These are phyloP conservation scores for Exophiala mesophila DNA, from an alignment of 2,329 filamentous ascomycete genomes.

Conservation along the genomic window DNA sequence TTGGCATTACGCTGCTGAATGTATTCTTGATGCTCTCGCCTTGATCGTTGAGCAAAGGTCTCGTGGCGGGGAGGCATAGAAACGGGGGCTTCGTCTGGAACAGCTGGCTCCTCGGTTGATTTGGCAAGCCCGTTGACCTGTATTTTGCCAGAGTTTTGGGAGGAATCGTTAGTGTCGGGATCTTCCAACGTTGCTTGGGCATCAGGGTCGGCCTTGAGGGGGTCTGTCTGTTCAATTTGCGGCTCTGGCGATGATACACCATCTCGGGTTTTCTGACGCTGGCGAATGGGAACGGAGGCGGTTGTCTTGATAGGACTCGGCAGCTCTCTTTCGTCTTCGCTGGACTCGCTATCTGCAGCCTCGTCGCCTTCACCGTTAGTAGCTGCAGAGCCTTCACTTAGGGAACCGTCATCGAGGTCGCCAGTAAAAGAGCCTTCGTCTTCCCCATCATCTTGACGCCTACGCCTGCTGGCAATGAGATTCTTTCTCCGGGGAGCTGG, in stretches of 20 bases:
- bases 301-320: conserved; percentile 16
- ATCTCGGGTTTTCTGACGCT: not conserved
- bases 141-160: conserved; percentile 40
- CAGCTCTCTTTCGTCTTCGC: conserved; percentile 44
- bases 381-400: conserved; percentile 57
- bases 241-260: not conserved
- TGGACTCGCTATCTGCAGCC: conserved; percentile 55
- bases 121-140: conserved; percentile 46
- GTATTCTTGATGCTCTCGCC: conserved; percentile 86
- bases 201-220: conserved; percentile 37
- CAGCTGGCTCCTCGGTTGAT: conserved; percentile 4
- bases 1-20: conserved; percentile 81
- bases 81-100: conserved; percentile 16
- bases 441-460: conserved; percentile 46
- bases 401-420: conserved; percentile 55
- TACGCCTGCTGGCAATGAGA: conserved; percentile 42
- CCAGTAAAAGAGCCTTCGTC: conserved; percentile 47
- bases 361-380: conserved; percentile 55
- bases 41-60: conserved; percentile 63
- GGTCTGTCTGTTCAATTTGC: conserved; percentile 1
- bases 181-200: conserved; percentile 60
- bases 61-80: conserved; percentile 43
- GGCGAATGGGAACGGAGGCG: not conserved
- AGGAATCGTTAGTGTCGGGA: conserved; percentile 43
- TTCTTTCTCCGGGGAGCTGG: conserved; percentile 39